phyloP scores from a whole-genome alignment of 129 eudicot genomes.

The Heracleum sosnowskyi region DNA sequence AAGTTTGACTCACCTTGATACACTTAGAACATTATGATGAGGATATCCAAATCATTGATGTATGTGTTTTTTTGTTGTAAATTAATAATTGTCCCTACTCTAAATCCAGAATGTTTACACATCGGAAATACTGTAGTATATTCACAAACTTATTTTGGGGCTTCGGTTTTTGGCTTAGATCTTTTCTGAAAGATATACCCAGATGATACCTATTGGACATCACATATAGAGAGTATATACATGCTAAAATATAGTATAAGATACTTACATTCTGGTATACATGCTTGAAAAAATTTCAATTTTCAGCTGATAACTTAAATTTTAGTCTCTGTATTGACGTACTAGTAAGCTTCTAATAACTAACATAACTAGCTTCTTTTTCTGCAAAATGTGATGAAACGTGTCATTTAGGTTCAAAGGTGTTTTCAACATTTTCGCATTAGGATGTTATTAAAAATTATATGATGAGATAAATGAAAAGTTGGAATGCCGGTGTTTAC shows the following conservation, averaged over 20 bases:
- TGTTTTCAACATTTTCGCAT: background rate
- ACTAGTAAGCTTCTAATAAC: no score
- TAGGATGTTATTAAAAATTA: background rate
- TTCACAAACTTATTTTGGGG: background rate
- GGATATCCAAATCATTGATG: background rate
- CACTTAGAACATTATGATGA: background rate
- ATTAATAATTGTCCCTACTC: background rate
- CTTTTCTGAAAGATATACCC: background rate
- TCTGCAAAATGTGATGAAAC: no score
- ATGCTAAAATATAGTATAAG: no score
- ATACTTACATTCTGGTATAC: no score
- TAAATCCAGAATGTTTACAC: background rate
- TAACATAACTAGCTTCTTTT: no score
- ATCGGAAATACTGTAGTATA: no score
- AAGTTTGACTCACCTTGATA: background rate
- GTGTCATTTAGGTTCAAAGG: no score
- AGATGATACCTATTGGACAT: no score
- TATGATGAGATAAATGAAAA: background rate
- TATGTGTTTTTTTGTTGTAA: background rate
- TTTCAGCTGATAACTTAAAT: no score
- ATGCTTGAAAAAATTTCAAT: no score
- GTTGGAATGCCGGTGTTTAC: background rate
- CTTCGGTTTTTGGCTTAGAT: background rate
- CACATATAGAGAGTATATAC: background rate
- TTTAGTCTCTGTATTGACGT: no score